Conservation (phyloP, 768 basidiomycete genomes). For the Pleurotus citrinopileatus region DNA sequence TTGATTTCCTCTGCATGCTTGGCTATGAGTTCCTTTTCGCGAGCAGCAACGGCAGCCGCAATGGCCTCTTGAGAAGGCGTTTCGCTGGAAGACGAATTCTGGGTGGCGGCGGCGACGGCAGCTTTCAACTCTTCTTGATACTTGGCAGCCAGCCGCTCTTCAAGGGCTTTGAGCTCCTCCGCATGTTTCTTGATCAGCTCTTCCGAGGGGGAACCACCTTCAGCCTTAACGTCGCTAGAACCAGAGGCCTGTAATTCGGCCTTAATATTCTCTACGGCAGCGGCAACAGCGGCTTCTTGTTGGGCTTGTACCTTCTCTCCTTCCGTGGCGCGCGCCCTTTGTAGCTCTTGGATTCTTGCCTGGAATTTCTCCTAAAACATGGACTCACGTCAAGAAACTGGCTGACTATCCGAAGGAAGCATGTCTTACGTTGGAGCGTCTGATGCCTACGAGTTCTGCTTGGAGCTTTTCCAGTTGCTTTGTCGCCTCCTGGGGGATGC, state of each 20-base stretch:
- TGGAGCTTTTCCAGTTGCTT: slow-evolving; percentile 41
- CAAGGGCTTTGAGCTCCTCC: slow-evolving; percentile 55
- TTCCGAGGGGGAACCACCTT: slow-evolving; percentile 26
- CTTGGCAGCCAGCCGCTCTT: slow-evolving; percentile 48
- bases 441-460: slow-evolving; percentile 42
- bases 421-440: slow-evolving; percentile 37
- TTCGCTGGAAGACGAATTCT: slow-evolving; percentile 23
- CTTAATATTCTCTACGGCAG: slow-evolving; percentile 56
- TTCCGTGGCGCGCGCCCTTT: slow-evolving; percentile 48
- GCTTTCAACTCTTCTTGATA: slow-evolving; percentile 52
- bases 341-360: slow-evolving; percentile 47
- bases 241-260: slow-evolving; percentile 33
- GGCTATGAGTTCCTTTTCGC: slow-evolving; percentile 43
- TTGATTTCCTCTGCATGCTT: slow-evolving; percentile 55
- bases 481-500: slow-evolving; percentile 29
- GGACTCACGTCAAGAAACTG: background rate
- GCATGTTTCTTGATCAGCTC: slow-evolving; percentile 52
- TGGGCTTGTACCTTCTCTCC: slow-evolving; percentile 36
- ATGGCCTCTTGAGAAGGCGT: slow-evolving; percentile 38
- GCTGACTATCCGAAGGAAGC: background rate
- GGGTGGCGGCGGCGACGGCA: slow-evolving; percentile 46
- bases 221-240: slow-evolving; percentile 1
- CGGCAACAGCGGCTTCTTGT: slow-evolving; percentile 49
- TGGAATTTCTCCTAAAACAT: slow-evolving; percentile 59
- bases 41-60: slow-evolving; percentile 44